Conservation (phyloP, 768 basidiomycete genomes). For the Vishniacozyma victoriae region DNA sequence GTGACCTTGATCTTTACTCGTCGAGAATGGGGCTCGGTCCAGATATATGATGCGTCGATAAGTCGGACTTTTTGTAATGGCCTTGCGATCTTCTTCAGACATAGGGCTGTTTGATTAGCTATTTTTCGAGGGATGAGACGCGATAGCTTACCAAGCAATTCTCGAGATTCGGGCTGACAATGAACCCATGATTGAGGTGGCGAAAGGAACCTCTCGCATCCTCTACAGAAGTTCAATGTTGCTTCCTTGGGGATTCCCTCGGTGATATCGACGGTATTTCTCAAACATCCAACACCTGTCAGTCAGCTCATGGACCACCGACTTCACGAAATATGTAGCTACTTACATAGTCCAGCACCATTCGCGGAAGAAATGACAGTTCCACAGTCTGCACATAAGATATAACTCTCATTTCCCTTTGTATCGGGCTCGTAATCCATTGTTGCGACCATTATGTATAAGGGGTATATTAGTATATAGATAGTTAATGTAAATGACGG, state of each 20-base stretch:
- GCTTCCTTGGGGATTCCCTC: constrained; percentile 89
- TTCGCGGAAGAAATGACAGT: constrained; percentile 42
- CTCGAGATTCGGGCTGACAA: constrained; percentile 82
- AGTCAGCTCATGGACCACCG: constrained; percentile 1
- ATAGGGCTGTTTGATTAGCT: constrained; percentile 57
- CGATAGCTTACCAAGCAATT: constrained; percentile 57
- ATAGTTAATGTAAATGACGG: too few relatives aligned
- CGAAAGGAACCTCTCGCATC: constrained; percentile 91
- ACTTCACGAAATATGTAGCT: neutral
- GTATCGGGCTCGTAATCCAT: constrained; percentile 44
- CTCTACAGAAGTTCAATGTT: constrained; percentile 79
- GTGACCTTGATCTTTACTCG: constrained; percentile 86
- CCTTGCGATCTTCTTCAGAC: constrained; percentile 71
- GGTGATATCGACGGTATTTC: constrained; percentile 81
- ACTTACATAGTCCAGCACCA: constrained; percentile 43
- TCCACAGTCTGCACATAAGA: constrained; percentile 47
- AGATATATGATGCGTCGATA: constrained; percentile 97
- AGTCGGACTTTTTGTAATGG: constrained; percentile 80
- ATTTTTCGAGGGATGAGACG: neutral
- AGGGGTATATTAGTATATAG: too few relatives aligned
- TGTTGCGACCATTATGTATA: constrained; percentile 28
- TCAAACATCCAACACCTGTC: constrained; percentile 44
- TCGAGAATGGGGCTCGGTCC: constrained; percentile 98
- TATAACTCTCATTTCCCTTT: constrained; percentile 39
- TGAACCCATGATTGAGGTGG: constrained; percentile 82